phyloP scores from a whole-genome alignment of 306 rosid species.

The Luffa acutangula region DNA sequence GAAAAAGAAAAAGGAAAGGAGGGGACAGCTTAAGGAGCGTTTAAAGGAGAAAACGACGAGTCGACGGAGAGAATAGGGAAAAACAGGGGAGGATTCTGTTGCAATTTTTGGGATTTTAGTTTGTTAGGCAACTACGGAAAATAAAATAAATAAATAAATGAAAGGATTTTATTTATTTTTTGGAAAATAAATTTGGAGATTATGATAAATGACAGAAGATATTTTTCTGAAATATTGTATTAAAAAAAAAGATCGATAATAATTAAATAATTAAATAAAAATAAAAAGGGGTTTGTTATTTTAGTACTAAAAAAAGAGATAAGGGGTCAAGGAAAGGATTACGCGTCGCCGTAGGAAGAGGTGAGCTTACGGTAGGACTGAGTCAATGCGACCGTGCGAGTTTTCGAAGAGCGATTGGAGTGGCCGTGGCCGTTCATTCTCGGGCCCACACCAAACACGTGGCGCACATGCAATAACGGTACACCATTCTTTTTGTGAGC shows the following conservation, averaged over 20 bases:
- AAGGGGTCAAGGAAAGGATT: neutral
- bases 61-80: slow-evolving; percentile 5
- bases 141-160: neutral
- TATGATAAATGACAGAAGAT: neutral
- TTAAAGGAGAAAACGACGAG: slow-evolving; percentile 31
- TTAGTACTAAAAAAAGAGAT: slow-evolving; percentile 13
- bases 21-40: slow-evolving; percentile 4
- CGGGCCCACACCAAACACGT: slow-evolving; percentile 13
- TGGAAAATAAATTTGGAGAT: neutral
- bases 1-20: neutral
- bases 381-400: slow-evolving; percentile 21
- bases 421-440: neutral
- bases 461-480: slow-evolving; percentile 18
- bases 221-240: neutral
- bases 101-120: slow-evolving; percentile 4
- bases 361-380: slow-evolving; percentile 18
- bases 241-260: neutral
- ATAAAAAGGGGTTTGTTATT: neutral
- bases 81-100: slow-evolving; percentile 24
- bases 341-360: slow-evolving; percentile 26
- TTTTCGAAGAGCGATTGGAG: neutral
- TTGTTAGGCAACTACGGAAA: neutral
- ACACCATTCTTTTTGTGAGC: neutral
- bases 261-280: no score
- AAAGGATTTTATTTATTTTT: neutral